phyloP scores from a whole-genome alignment of 192 early-diverging fungal genomes.

The Lunasporangiospora selenospora region DNA sequence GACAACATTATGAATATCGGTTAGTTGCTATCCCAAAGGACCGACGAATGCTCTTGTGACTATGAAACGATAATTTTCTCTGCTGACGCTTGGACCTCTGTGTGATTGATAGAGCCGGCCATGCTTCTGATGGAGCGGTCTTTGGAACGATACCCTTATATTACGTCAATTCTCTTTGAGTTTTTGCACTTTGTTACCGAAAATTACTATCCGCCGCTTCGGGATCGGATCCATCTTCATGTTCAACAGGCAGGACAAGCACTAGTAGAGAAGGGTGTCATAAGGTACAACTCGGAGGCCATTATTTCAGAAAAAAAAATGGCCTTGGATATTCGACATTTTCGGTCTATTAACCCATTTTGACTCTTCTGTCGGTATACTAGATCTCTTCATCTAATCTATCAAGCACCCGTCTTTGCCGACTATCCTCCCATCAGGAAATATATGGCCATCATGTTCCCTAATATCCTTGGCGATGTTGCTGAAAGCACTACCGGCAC shows the following conservation, averaged over 20 bases:
- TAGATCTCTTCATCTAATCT: conserved; percentile 43
- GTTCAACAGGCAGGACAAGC: conserved; percentile 64
- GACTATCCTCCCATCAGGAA: conserved; percentile 33
- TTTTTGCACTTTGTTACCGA: conserved; percentile 66
- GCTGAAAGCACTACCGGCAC: conserved; percentile 2
- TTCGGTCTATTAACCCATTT: conserved; percentile 23
- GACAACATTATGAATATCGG: conserved; percentile 80
- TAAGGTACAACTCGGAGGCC: no score
- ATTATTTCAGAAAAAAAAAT: no score
- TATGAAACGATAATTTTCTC: background rate
- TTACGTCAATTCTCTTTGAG: conserved; percentile 74
- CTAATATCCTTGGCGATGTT: conserved; percentile 17
- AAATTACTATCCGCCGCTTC: conserved; percentile 63
- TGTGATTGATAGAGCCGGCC: conserved; percentile 65
- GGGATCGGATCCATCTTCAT: conserved; percentile 53
- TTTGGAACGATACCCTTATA: conserved; percentile 64
- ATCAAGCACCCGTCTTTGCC: conserved; percentile 36
- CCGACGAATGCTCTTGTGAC: background rate
- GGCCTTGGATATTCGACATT: no score
- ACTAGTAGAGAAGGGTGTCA: conserved; percentile 67
- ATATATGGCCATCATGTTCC: conserved; percentile 22
- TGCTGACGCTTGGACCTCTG: background rate
- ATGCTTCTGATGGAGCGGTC: conserved; percentile 78
- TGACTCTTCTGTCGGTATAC: conserved; percentile 1
- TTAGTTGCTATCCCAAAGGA: no score